phyloP scores from a whole-genome alignment of 306 rosid species.

The Castanea sativa region DNA sequence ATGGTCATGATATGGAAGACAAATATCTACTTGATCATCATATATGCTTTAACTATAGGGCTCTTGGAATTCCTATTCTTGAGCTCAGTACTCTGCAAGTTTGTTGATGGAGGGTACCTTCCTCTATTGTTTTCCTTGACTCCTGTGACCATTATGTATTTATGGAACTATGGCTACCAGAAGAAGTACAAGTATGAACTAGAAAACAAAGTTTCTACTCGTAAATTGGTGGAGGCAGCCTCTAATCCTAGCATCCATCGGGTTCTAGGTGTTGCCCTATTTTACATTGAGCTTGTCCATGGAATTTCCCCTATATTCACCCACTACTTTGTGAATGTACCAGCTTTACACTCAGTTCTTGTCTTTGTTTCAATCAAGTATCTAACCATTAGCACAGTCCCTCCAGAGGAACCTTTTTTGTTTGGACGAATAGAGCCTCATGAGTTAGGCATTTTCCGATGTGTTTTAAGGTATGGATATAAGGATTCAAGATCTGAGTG shows the following conservation, averaged over 20 bases:
- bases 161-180: conserved; percentile 64
- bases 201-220: conserved; percentile 47
- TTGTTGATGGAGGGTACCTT: conserved; percentile 76
- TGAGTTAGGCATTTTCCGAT: conserved; percentile 49
- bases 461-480: conserved; percentile 79
- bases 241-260: conserved; percentile 12
- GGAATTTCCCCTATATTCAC: conserved; percentile 87
- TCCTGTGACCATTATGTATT: conserved; percentile 56
- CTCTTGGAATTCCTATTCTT: conserved; percentile 57
- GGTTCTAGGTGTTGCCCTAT: conserved; percentile 60
- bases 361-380: conserved; percentile 69
- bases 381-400: conserved; percentile 64
- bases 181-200: conserved; percentile 62
- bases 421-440: conserved; percentile 54
- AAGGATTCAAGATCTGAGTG: conserved; percentile 49
- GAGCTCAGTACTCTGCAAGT: conserved; percentile 78
- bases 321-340: conserved; percentile 57
- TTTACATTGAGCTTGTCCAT: conserved; percentile 83
- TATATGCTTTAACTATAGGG: conserved; percentile 46
- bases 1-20: conserved; percentile 93
- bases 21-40: conserved; percentile 41
- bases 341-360: conserved; percentile 58
- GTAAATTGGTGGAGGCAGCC: conserved; percentile 37
- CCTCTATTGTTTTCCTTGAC: conserved; percentile 58
- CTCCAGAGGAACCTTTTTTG: conserved; percentile 51